Evolutionary conservation across 2,329 filamentous ascomycete genomes (phyloP).

Genomic region (Xylariales sp.): DNA sequence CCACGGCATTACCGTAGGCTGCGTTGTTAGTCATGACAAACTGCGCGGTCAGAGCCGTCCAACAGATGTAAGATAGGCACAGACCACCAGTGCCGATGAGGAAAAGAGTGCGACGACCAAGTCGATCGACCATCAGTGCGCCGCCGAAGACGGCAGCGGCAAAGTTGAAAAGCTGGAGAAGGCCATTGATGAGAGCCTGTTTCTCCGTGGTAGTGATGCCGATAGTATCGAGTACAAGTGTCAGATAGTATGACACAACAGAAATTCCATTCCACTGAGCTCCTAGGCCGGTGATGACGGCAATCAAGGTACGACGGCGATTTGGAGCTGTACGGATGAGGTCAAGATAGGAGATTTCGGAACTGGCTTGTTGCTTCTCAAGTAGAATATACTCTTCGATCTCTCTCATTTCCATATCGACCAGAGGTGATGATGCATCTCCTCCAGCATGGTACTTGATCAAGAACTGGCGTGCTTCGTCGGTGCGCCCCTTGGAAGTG

Average conservation of each 20-base stretch:
- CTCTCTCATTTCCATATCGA: too few relatives aligned
- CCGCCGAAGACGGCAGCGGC: too few relatives aligned
- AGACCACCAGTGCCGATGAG: constrained; percentile 14
- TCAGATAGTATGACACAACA: constrained; percentile 30
- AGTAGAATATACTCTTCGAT: too few relatives aligned
- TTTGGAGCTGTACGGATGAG: too few relatives aligned
- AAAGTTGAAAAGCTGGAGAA: constrained; percentile 10
- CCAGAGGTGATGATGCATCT: too few relatives aligned
- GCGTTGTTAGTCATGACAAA: constrained; percentile 8
- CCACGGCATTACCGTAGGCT: constrained; percentile 15
- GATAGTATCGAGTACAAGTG: constrained; percentile 23
- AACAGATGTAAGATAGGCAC: constrained; percentile 8
- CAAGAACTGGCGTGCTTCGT: too few relatives aligned
- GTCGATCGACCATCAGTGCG: constrained; percentile 9
- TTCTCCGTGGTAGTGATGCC: constrained; percentile 23
- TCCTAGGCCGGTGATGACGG: constrained; percentile 49
- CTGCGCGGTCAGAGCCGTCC: constrained; percentile 10
- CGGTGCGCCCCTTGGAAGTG: too few relatives aligned
- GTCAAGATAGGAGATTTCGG: too few relatives aligned
- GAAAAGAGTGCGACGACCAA: constrained; percentile 17
- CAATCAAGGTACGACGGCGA: constrained; percentile 48
- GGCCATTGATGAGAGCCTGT: constrained; percentile 29
- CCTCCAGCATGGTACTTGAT: too few relatives aligned
- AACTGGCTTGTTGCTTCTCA: too few relatives aligned
- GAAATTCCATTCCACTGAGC: constrained; percentile 41